phyloP scores from a whole-genome alignment of 352 stramenopile species.

The Phytophthora podocarpi region DNA sequence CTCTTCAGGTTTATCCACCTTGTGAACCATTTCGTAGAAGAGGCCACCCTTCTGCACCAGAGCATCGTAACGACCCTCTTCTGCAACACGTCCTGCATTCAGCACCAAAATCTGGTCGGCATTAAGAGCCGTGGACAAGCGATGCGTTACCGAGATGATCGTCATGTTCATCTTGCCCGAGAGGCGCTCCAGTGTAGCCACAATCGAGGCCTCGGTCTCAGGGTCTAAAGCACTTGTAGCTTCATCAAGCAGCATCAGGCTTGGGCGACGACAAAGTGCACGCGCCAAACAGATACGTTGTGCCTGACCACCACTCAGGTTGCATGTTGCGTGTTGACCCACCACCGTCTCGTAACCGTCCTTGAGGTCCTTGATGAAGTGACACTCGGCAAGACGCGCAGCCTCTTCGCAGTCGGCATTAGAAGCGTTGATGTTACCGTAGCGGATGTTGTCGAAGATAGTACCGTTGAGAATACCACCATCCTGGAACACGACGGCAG shows the following conservation, averaged over 20 bases:
- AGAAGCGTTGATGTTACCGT: slow-evolving; percentile 72
- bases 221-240: slow-evolving; percentile 87
- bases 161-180: slow-evolving; percentile 89
- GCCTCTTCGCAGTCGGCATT: slow-evolving; percentile 85
- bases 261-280: slow-evolving; percentile 80
- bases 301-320: slow-evolving; percentile 84
- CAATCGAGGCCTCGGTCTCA: slow-evolving; percentile 86
- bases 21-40: slow-evolving; percentile 89
- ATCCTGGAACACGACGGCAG: slow-evolving; percentile 88
- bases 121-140: slow-evolving; percentile 82
- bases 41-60: slow-evolving; percentile 71
- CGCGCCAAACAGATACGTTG: slow-evolving; percentile 87
- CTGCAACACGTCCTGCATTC: slow-evolving; percentile 73
- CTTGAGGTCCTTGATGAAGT: slow-evolving; percentile 85
- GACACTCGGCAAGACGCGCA: slow-evolving; percentile 77
- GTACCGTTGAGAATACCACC: slow-evolving; percentile 87
- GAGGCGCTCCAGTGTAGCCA: slow-evolving; percentile 80
- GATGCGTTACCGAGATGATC: slow-evolving; percentile 90
- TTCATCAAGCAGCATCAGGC: slow-evolving; percentile 83
- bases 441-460: slow-evolving; percentile 90
- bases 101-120: slow-evolving; percentile 85
- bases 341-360: slow-evolving; percentile 86
- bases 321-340: slow-evolving; percentile 87
- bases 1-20: slow-evolving; percentile 60
- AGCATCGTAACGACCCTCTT: slow-evolving; percentile 78